These are phyloP conservation scores for Fusarium sp. DNA, from an alignment of 2,329 filamentous ascomycete genomes.

Conservation along the genomic window DNA sequence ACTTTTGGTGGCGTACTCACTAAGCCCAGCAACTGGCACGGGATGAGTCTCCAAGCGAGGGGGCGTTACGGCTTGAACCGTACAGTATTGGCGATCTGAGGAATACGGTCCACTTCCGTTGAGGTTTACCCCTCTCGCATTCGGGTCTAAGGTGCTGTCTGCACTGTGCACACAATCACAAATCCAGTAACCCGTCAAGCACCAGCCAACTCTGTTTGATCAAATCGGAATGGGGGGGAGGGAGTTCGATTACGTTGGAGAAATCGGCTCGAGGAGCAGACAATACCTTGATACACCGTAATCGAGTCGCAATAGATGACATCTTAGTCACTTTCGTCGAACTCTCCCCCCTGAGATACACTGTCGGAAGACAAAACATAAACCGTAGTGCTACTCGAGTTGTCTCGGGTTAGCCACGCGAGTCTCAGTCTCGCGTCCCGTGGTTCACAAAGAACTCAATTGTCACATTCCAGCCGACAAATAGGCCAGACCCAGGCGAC, in stretches of 20 bases:
- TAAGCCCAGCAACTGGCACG: not conserved
- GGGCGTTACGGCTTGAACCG: not conserved
- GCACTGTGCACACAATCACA: conserved; percentile 4
- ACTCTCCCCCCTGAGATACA: not conserved
- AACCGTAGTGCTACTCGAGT: not conserved
- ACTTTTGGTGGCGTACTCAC: not conserved
- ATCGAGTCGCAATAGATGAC: not conserved
- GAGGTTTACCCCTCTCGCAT: not conserved
- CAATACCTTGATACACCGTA: not conserved
- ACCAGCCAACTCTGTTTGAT: conserved; percentile 2
- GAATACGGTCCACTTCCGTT: not conserved
- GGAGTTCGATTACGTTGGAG: not conserved
- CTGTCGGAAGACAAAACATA: conserved; percentile 6
- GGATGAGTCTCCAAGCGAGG: not conserved
- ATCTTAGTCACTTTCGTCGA: not conserved
- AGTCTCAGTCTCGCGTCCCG: conserved; percentile 17
- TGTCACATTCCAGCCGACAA: conserved; percentile 11
- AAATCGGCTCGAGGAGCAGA: not conserved
- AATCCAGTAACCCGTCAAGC: not conserved
- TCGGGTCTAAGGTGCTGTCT: not conserved
- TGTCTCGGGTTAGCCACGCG: conserved; percentile 38
- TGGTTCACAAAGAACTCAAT: not conserved
- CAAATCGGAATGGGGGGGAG: not conserved
- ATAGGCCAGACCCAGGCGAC: not conserved
- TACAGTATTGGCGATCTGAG: conserved; percentile 7